These are phyloP conservation scores for Serendipita sp. DNA, from an alignment of 768 basidiomycete genomes.

Conservation along the genomic window DNA sequence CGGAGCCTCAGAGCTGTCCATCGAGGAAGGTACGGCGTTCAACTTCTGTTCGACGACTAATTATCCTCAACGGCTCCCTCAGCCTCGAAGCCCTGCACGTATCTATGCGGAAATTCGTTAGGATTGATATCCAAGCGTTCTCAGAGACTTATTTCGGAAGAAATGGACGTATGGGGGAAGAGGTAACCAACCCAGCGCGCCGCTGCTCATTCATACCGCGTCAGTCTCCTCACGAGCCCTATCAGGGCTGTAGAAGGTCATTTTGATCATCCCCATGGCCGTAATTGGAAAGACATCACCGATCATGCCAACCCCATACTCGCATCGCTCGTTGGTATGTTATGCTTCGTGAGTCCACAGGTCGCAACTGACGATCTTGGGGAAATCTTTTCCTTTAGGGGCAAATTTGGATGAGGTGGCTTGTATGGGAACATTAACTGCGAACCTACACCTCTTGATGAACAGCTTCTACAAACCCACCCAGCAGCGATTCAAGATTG, in stretches of 20 bases:
- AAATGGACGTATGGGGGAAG: conserved; percentile 69
- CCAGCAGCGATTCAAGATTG: conserved; percentile 68
- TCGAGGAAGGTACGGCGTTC: conserved; percentile 9
- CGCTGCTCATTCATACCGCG: background rate
- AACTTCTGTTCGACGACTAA: background rate
- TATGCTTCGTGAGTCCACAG: conserved; percentile 4
- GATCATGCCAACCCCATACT: conserved; percentile 56
- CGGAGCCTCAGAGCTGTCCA: conserved; percentile 22
- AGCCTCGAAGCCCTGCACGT: conserved; percentile 45
- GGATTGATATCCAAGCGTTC: conserved; percentile 68
- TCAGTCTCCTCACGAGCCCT: background rate
- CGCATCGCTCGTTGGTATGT: conserved; percentile 67
- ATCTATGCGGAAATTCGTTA: conserved; percentile 92
- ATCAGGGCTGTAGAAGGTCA: conserved; percentile 74
- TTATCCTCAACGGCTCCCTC: conserved; percentile 1
- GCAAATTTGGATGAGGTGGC: conserved; percentile 81
- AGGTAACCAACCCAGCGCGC: conserved; percentile 15
- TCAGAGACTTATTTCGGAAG: conserved; percentile 55
- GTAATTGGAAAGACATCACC: conserved; percentile 70
- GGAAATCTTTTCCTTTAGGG: conserved; percentile 30
- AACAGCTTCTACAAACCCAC: conserved; percentile 87
- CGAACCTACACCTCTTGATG: conserved; percentile 93
- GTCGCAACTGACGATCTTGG: conserved; percentile 9
- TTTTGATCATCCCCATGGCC: conserved; percentile 68
- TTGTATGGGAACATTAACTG: conserved; percentile 88